A percentile compares a stretch with the other conserved stretches of the same genome.
Evolutionary conservation across 2,329 filamentous ascomycete species (phyloP).

Genomic region (Neofusicoccum ribis): DNA sequence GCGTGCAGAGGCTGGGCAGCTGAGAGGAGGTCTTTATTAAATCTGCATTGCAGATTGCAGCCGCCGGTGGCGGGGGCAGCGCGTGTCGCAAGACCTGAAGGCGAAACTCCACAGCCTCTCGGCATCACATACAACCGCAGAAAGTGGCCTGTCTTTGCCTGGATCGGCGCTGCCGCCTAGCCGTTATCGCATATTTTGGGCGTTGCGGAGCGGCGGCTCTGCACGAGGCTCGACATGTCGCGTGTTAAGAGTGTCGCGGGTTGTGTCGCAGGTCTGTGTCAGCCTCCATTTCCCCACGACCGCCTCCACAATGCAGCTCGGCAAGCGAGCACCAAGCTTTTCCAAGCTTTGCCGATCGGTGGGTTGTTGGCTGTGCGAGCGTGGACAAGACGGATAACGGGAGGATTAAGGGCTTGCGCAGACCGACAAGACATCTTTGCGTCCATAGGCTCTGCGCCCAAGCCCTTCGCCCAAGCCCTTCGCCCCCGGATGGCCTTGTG

Average conservation of each 20-base stretch:
- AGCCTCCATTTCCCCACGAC: conserved; percentile 1
- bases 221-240: conserved; percentile 7
- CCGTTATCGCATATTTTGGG: not conserved
- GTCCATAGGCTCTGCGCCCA: not conserved
- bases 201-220: conserved; percentile 2
- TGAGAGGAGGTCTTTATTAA: conserved; percentile 9
- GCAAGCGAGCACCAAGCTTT: conserved; percentile 4
- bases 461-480: not conserved
- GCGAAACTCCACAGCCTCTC: conserved; percentile 40
- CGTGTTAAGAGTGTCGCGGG: conserved; percentile 17
- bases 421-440: not conserved
- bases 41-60: not conserved
- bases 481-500: not conserved
- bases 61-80: conserved; percentile 7
- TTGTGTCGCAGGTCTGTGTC: conserved; percentile 17
- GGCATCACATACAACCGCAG: conserved; percentile 32
- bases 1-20: not conserved
- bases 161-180: not conserved
- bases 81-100: conserved; percentile 26
- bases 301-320: conserved; percentile 1
- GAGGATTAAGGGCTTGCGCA: not conserved
- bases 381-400: not conserved
- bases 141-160: conserved; percentile 23
- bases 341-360: conserved; percentile 3
- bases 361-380: not conserved